A percentile compares a stretch with the other conserved stretches of the same genome.
These are phyloP conservation scores for Plenodomus biglobosus DNA, from an alignment of 2,329 filamentous ascomycete species.

Conservation along the genomic window DNA sequence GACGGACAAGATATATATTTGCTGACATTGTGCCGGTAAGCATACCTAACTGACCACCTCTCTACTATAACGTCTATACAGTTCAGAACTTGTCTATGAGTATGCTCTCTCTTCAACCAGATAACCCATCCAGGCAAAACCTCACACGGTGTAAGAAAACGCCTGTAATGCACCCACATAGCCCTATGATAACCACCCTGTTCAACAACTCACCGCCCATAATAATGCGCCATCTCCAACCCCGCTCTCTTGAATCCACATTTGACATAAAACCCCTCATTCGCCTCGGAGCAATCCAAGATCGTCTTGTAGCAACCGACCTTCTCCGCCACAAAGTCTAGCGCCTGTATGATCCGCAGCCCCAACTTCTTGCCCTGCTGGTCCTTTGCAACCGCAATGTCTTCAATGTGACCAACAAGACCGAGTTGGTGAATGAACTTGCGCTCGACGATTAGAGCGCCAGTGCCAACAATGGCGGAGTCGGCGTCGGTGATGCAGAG, in stretches of 20 bases:
- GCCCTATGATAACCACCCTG: no score
- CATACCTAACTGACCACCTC: no score
- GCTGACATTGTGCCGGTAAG: no score
- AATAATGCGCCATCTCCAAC: conserved; percentile 96
- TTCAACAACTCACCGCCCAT: conserved; percentile 45
- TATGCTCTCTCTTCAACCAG: not conserved
- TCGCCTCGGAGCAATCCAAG: conserved; percentile 91
- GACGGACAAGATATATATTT: no score
- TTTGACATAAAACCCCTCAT: conserved; percentile 97
- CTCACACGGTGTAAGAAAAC: not conserved
- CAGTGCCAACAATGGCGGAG: conserved; percentile 79
- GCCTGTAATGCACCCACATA: no score
- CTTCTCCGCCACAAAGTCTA: conserved; percentile 83
- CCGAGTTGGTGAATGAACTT: conserved; percentile 88
- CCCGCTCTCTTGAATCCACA: conserved; percentile 92
- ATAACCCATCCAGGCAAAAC: not conserved
- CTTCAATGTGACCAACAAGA: conserved; percentile 91
- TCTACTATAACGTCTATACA: not conserved
- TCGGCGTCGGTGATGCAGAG: conserved; percentile 79
- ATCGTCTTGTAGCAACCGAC: conserved; percentile 97
- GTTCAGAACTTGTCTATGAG: conserved; percentile 5
- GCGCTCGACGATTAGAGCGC: conserved; percentile 85
- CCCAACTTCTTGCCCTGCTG: conserved; percentile 98
- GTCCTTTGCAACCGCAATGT: conserved; percentile 91
- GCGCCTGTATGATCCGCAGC: conserved; percentile 85